A percentile compares a stretch with the other conserved stretches of the same genome.
Conservation (phyloP, 108 stramenopile species). For the Bacterosira constricta region DNA sequence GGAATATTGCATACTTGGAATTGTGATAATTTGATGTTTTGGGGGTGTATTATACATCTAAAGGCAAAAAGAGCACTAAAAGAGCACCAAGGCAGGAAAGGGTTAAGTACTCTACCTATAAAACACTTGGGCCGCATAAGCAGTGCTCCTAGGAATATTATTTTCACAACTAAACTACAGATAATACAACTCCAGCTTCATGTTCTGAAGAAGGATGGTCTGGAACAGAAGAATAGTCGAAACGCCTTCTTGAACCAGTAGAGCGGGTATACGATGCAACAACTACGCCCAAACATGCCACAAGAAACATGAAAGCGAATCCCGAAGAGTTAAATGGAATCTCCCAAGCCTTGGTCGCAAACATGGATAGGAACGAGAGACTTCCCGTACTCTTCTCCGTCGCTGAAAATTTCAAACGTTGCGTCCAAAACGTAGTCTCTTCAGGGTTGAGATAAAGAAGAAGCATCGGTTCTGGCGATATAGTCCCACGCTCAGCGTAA, state of each 20-base stretch:
- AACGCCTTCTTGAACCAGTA: slow-evolving; percentile 14
- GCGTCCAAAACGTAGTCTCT: slow-evolving; percentile 77
- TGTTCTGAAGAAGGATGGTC: slow-evolving; percentile 13
- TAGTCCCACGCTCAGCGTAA: slow-evolving; percentile 73
- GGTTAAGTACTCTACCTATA: too few species aligned
- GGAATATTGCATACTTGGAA: too few species aligned
- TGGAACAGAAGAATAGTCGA: slow-evolving; percentile 19
- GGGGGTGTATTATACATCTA: too few species aligned
- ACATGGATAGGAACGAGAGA: slow-evolving; percentile 23
- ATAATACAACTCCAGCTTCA: background rate
- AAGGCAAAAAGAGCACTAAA: too few species aligned
- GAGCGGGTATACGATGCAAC: slow-evolving; percentile 15
- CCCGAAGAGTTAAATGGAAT: slow-evolving; percentile 1
- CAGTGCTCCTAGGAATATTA: background rate
- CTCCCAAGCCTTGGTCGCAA: slow-evolving; percentile 10
- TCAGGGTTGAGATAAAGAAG: slow-evolving; percentile 67
- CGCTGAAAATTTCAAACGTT: slow-evolving; percentile 48
- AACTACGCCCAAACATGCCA: slow-evolving; percentile 5
- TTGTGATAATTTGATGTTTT: too few species aligned
- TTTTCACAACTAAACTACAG: slow-evolving; percentile 10
- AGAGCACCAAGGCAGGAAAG: too few species aligned
- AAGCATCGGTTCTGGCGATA: slow-evolving; percentile 81
- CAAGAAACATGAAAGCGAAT: slow-evolving; percentile 4
- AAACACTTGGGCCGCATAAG: too few species aligned
- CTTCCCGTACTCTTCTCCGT: slow-evolving; percentile 11